Percentiles rank a stretch among this genome's conserved stretches.
Evolutionary conservation across 345 rosid genomes (phyloP).

Genomic region (Eucalyptus dawsonii): DNA sequence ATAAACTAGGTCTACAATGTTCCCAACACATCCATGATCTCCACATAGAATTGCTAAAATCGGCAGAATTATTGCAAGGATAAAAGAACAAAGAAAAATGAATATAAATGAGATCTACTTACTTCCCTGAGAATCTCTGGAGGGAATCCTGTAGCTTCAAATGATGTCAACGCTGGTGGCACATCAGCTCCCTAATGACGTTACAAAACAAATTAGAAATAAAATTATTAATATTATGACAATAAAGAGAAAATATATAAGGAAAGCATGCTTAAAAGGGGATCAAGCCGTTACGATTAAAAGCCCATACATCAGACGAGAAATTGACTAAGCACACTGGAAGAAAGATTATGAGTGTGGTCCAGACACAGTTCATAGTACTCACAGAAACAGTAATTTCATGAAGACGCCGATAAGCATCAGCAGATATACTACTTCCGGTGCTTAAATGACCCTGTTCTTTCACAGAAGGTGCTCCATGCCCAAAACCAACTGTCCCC

Average conservation of each 20-base stretch:
- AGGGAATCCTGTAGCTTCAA: slow-evolving; percentile 80
- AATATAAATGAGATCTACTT: background rate
- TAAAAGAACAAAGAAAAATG: background rate
- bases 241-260: background rate
- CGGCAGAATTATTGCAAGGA: background rate
- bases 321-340: background rate
- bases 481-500: slow-evolving; percentile 6
- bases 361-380: background rate
- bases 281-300: background rate
- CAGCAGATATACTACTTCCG: slow-evolving; percentile 34
- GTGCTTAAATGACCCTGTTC: slow-evolving; percentile 5
- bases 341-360: background rate
- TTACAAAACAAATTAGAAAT: background rate
- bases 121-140: slow-evolving; percentile 94
- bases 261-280: background rate
- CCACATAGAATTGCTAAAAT: background rate
- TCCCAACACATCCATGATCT: slow-evolving; percentile 3
- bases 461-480: slow-evolving; percentile 3
- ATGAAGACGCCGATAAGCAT: slow-evolving; percentile 68
- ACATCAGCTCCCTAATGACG: slow-evolving; percentile 58
- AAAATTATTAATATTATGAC: background rate
- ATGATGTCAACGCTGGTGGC: slow-evolving; percentile 65
- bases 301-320: background rate
- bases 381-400: slow-evolving; percentile 79
- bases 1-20: slow-evolving; percentile 1